phyloP scores from a whole-genome alignment of 306 rosid species.

The Cucurbita ficifolia region DNA sequence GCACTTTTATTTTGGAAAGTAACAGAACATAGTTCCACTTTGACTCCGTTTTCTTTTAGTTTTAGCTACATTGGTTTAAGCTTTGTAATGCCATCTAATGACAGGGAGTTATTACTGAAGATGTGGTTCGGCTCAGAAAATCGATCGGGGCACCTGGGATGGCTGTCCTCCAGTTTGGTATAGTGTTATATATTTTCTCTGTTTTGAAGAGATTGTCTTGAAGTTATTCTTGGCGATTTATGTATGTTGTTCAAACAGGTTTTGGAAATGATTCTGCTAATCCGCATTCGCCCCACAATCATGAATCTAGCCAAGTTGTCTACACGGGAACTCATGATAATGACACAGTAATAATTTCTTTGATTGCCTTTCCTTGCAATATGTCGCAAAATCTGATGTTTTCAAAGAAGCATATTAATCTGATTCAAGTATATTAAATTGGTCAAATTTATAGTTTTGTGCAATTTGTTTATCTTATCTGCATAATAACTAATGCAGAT shows the following conservation, averaged over 20 bases:
- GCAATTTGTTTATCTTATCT: too few relatives aligned
- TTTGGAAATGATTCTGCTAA: constrained; percentile 72
- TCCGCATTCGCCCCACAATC: constrained; percentile 93
- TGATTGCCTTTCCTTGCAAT: not conserved
- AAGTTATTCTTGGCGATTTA: constrained; percentile 1
- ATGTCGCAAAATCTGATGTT: not conserved
- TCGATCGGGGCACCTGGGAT: constrained; percentile 94
- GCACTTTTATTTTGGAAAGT: not conserved
- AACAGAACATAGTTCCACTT: not conserved
- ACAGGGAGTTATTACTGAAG: constrained; percentile 94
- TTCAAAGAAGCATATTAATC: not conserved
- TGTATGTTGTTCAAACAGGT: constrained; percentile 19
- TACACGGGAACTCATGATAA: constrained; percentile 95
- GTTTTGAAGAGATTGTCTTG: constrained; percentile 1
- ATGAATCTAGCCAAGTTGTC: constrained; percentile 80
- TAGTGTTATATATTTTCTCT: not conserved
- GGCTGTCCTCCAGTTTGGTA: constrained; percentile 98
- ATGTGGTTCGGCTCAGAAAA: constrained; percentile 73
- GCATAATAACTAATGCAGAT: too few relatives aligned
- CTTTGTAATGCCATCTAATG: not conserved
- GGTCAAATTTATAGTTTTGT: not conserved
- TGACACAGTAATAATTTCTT: constrained; percentile 58
- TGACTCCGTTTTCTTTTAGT: not conserved
- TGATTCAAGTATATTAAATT: not conserved
- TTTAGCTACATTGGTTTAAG: not conserved